A percentile compares a stretch with the other conserved stretches of the same genome.
These are phyloP conservation scores for Saccharomyces eubayanus DNA, from an alignment of 805 yeast species.

Conservation along the genomic window DNA sequence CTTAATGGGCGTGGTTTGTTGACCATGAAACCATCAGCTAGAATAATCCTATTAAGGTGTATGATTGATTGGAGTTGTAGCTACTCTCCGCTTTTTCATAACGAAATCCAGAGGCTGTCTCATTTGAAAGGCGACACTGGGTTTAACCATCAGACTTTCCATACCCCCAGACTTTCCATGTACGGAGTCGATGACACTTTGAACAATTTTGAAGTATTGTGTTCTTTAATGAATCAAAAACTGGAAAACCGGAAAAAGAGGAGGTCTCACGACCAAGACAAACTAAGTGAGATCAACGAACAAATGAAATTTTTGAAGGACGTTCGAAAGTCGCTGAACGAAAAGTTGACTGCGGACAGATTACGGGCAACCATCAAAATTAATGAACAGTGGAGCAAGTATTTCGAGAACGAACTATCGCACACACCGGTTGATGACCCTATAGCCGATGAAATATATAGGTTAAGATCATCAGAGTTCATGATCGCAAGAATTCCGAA, in stretches of 20 bases:
- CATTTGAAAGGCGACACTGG: slow-evolving; percentile 25
- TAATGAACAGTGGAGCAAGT: slow-evolving; percentile 21
- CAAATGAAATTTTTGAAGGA: slow-evolving; percentile 17
- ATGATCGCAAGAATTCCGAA: slow-evolving; percentile 26
- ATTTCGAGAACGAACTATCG: slow-evolving; percentile 19
- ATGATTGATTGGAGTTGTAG: slow-evolving; percentile 21
- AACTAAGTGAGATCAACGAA: slow-evolving; percentile 17
- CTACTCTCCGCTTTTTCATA: slow-evolving; percentile 22
- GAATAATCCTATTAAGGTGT: slow-evolving; percentile 18
- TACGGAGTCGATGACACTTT: slow-evolving; percentile 20
- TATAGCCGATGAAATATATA: slow-evolving; percentile 21
- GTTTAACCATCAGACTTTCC: slow-evolving; percentile 20
- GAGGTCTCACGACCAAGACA: slow-evolving; percentile 16
- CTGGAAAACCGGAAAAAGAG: slow-evolving; percentile 20
- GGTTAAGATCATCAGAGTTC: slow-evolving; percentile 25
- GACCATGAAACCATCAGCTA: slow-evolving; percentile 21
- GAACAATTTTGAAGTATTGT: slow-evolving; percentile 20
- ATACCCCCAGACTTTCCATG: slow-evolving; percentile 20
- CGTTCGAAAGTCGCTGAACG: slow-evolving; percentile 13
- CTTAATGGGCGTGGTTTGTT: slow-evolving; percentile 21
- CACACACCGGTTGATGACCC: slow-evolving; percentile 27
- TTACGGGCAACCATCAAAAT: slow-evolving; percentile 8
- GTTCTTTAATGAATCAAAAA: slow-evolving; percentile 17
- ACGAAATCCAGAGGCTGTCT: slow-evolving; percentile 21
- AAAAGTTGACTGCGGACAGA: slow-evolving; percentile 10